These are phyloP conservation scores for Rhizophora apiculata DNA, from an alignment of 345 rosid genomes.

Conservation along the genomic window DNA sequence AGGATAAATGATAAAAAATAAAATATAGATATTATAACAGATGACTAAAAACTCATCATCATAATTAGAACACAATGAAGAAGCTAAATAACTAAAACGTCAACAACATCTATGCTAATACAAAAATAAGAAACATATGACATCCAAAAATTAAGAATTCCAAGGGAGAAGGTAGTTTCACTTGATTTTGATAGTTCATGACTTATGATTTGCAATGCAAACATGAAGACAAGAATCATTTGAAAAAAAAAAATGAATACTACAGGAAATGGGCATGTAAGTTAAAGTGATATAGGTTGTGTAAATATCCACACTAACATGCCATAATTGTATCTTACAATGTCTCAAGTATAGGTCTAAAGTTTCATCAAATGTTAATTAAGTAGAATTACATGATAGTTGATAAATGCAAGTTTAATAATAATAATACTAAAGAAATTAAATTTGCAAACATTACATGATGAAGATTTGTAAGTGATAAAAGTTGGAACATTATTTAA, in stretches of 20 bases:
- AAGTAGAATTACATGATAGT: conserved; percentile 20
- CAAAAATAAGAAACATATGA: conserved; percentile 83
- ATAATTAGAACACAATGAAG: not conserved
- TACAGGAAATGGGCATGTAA: conserved; percentile 10
- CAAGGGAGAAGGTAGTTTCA: conserved; percentile 72
- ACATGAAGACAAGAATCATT: too few species aligned
- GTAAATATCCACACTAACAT: conserved; percentile 41
- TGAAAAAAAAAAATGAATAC: not conserved
- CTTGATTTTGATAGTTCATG: conserved; percentile 48
- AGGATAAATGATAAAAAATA: not conserved
- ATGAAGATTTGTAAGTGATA: conserved; percentile 35
- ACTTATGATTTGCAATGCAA: conserved; percentile 37
- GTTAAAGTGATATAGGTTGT: not conserved
- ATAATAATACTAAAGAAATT: not conserved
- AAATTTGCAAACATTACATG: conserved; percentile 29
- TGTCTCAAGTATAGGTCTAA: conserved; percentile 89
- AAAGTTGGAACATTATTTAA: conserved; percentile 60
- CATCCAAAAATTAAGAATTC: conserved; percentile 74
- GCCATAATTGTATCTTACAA: conserved; percentile 68
- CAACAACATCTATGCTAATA: conserved; percentile 70
- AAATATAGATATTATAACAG: not conserved
- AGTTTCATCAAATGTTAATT: conserved; percentile 82
- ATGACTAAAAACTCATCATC: not conserved
- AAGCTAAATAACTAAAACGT: conserved; percentile 67
- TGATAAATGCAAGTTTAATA: conserved; percentile 16